These are phyloP conservation scores for Penicillium sp. DNA, from an alignment of 2,329 filamentous ascomycete genomes.

Conservation along the genomic window DNA sequence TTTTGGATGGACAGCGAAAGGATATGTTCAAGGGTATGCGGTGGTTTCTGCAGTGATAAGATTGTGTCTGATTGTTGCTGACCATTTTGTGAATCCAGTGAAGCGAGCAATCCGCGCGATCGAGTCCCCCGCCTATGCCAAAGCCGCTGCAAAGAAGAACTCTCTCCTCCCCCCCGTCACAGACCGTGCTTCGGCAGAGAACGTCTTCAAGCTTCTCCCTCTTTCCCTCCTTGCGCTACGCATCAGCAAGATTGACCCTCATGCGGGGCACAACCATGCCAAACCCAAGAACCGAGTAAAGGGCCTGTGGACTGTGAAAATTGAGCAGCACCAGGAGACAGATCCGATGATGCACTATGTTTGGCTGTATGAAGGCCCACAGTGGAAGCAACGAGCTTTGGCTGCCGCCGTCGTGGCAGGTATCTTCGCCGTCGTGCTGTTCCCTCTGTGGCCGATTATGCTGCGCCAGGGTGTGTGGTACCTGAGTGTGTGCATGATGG, in stretches of 20 bases:
- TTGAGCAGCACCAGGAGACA: conserved; percentile 89
- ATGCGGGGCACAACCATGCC: conserved; percentile 69
- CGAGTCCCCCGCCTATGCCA: conserved; percentile 82
- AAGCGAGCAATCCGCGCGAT: conserved; percentile 92
- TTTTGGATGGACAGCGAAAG: conserved; percentile 92
- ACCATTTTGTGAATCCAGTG: conserved; percentile 55
- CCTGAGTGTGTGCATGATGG: conserved; percentile 87
- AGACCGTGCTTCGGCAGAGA: conserved; percentile 84
- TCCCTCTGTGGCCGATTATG: conserved; percentile 92
- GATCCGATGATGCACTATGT: conserved; percentile 74
- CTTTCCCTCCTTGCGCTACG: conserved; percentile 91
- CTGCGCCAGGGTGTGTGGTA: conserved; percentile 96
- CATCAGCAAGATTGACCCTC: conserved; percentile 76
- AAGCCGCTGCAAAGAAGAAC: conserved; percentile 80
- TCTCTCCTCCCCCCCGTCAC: conserved; percentile 81
- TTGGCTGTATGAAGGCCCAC: conserved; percentile 92
- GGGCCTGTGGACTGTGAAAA: conserved; percentile 91
- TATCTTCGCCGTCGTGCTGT: conserved; percentile 87
- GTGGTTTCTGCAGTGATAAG: not conserved
- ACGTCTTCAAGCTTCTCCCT: conserved; percentile 90
- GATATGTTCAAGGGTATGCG: conserved; percentile 88
- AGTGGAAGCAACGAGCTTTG: conserved; percentile 91
- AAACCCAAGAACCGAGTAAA: conserved; percentile 77
- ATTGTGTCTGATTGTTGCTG: too few species aligned
- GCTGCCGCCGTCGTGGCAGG: conserved; percentile 75